These are phyloP conservation scores for Saturnispora bothae DNA, from an alignment of 805 yeast species.

Conservation along the genomic window DNA sequence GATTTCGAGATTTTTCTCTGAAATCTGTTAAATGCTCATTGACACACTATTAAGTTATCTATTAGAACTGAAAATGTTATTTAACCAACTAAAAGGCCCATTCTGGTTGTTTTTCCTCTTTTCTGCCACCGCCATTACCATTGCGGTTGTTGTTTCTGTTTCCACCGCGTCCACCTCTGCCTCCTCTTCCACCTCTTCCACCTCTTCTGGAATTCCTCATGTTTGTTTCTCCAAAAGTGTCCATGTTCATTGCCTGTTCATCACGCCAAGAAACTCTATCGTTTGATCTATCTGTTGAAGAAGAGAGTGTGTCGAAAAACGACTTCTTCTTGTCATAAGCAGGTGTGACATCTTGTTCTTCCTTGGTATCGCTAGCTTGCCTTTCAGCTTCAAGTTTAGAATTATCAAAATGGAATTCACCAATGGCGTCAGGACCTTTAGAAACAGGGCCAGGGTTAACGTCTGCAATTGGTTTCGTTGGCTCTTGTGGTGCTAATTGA, in stretches of 20 bases:
- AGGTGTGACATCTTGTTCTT: slow-evolving; percentile 27
- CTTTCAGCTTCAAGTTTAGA: slow-evolving; percentile 9
- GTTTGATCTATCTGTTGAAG: slow-evolving; percentile 43
- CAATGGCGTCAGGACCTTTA: slow-evolving; percentile 9
- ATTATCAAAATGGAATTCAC: slow-evolving; percentile 6
- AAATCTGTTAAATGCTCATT: too few species aligned
- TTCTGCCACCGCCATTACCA: slow-evolving; percentile 4
- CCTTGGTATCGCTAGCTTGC: neutral
- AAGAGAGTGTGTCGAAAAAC: slow-evolving; percentile 79
- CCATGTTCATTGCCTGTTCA: slow-evolving; percentile 63
- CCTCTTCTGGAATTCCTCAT: slow-evolving; percentile 34
- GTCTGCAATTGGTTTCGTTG: neutral
- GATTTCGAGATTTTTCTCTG: too few species aligned
- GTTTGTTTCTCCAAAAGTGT: slow-evolving; percentile 72
- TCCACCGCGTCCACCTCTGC: slow-evolving; percentile 16
- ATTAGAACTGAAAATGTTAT: too few species aligned
- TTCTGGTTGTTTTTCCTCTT: slow-evolving; percentile 16
- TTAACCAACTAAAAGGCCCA: slow-evolving; percentile 18
- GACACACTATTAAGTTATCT: too few species aligned
- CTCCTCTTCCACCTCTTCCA: slow-evolving; percentile 24
- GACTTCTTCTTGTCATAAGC: slow-evolving; percentile 74
- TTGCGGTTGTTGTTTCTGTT: slow-evolving; percentile 2
- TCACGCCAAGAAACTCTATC: slow-evolving; percentile 53
- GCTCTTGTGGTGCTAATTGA: neutral
- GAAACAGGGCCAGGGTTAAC: neutral